Conservation (phyloP, 78 protist genomes). For the Dictyostelium citrinum region DNA sequence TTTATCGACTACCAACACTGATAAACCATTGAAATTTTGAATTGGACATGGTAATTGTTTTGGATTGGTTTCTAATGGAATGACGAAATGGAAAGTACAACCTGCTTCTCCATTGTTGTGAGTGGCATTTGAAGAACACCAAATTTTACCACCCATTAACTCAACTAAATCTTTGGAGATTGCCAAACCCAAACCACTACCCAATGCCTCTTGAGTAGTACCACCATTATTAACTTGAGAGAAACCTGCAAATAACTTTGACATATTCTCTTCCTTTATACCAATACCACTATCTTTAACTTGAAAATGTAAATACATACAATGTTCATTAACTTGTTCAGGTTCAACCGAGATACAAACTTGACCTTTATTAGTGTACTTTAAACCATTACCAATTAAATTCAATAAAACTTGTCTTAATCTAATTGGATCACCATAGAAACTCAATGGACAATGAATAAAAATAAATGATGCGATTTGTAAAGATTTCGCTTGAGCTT, state of each 20-base stretch:
- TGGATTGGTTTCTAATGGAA: constrained; percentile 11
- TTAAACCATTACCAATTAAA: constrained; percentile 58
- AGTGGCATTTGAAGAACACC: background rate
- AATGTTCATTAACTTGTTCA: background rate
- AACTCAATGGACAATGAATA: constrained; percentile 29
- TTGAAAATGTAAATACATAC: constrained; percentile 10
- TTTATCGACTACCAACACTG: background rate
- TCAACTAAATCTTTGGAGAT: constrained; percentile 34
- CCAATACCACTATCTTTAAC: constrained; percentile 63
- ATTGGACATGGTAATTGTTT: constrained; percentile 40
- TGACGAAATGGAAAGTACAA: background rate
- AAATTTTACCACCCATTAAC: constrained; percentile 49
- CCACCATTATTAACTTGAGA: constrained; percentile 33
- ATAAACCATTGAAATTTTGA: constrained; percentile 5
- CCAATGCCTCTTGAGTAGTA: background rate
- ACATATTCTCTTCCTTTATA: background rate
- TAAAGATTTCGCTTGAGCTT: constrained; percentile 2
- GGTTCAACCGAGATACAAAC: constrained; percentile 49
- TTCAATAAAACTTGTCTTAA: constrained; percentile 42
- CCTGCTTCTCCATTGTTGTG: background rate
- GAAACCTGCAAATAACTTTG: constrained; percentile 17
- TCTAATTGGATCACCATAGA: constrained; percentile 55
- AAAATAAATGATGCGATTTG: constrained; percentile 41
- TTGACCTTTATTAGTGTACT: constrained; percentile 50
- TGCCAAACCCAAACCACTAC: constrained; percentile 59